Evolutionary conservation across 148 eudicot genomes (phyloP), one percentile per base, ranked within the genome.

Genomic region (Hydrangea macrophylla): DNA sequence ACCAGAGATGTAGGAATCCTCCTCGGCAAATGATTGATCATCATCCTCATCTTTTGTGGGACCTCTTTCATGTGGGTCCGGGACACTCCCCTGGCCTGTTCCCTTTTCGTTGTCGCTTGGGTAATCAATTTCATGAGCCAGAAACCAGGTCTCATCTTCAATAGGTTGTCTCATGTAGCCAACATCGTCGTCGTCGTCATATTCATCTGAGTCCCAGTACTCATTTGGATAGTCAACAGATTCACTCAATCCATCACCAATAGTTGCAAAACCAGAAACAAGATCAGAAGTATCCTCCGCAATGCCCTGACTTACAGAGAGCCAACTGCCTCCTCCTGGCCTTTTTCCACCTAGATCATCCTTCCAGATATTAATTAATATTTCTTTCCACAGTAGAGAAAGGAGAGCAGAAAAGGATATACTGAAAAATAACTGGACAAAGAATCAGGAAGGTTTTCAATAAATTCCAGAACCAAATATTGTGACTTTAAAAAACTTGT

Each of bases 161-260:
- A 94, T 94, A 73, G 99, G 99, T 78, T 94, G 99, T 76, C 97
- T 88, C 91, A 84, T 94, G 68, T 94, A 94, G 76, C 99, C 99
- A 81, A 91, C 97, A 81, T 94, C 99, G 15, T 94, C 97, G 51
- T 94, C 99, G 42, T 94, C 97, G 9, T 91, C 99, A 70, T 94
- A 94, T 82, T 91, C 99, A 72, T 94, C 99, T 39, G 99, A 94
- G 74, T 94, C 99, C 99, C 99, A 94, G 56, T 85, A 94, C 55
- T 94, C 99, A 80, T 90, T 91, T 7, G 87, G 88, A 77, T 82
- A 94, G 80, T 91, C 97, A 81, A 86, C 74, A 66, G 98, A 83
- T 86, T 94, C 98, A 75, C 91, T 89, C 73, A 94, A 73, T 70
- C 98, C 98, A 83, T 94, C 98, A 58, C 98, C 98, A 55, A 90